Conservation (phyloP, 2,329 filamentous ascomycete species). For the Fusarium penzigii region DNA sequence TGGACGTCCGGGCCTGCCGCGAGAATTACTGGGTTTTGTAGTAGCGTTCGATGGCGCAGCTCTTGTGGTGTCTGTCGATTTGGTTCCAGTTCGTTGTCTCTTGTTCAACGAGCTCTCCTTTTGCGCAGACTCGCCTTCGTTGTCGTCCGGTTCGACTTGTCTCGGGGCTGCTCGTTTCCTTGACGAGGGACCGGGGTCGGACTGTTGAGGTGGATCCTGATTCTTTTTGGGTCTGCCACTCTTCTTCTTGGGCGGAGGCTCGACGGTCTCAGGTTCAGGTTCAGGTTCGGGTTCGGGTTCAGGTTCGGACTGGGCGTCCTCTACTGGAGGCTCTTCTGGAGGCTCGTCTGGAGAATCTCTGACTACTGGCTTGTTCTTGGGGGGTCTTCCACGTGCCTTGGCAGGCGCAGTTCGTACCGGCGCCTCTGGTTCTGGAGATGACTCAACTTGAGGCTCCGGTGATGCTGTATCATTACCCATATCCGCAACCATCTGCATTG, state of each 20-base stretch:
- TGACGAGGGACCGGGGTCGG: conserved; percentile 10
- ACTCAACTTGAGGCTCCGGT: conserved; percentile 13
- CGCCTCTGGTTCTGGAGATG: conserved; percentile 5
- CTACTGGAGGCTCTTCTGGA: background rate
- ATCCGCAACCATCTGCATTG: conserved; percentile 43
- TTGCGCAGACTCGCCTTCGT: conserved; percentile 21
- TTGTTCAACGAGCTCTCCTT: conserved; percentile 30
- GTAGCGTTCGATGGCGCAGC: conserved; percentile 8
- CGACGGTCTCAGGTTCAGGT: conserved; percentile 17
- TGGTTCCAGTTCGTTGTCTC: conserved; percentile 27
- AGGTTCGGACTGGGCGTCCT: conserved; percentile 4
- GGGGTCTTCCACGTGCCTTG: conserved; percentile 24
- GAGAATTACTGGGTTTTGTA: conserved; percentile 22
- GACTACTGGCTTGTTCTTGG: conserved; percentile 16
- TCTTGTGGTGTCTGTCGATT: conserved; percentile 25
- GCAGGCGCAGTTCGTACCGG: conserved; percentile 4
- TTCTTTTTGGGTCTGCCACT: background rate
- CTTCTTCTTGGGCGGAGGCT: conserved; percentile 9
- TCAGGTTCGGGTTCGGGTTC: conserved; percentile 10
- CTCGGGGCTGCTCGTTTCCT: conserved; percentile 18
- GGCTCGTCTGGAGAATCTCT: conserved; percentile 9
- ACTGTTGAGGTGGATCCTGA: background rate
- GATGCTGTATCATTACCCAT: conserved; percentile 26
- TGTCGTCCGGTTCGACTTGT: conserved; percentile 14
- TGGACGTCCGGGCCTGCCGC: conserved; percentile 27